Percentiles rank a stretch among this genome's conserved stretches.
Evolutionary conservation across 164 flowering plant species (phyloP).

Genomic region (Vitis rupestris): DNA sequence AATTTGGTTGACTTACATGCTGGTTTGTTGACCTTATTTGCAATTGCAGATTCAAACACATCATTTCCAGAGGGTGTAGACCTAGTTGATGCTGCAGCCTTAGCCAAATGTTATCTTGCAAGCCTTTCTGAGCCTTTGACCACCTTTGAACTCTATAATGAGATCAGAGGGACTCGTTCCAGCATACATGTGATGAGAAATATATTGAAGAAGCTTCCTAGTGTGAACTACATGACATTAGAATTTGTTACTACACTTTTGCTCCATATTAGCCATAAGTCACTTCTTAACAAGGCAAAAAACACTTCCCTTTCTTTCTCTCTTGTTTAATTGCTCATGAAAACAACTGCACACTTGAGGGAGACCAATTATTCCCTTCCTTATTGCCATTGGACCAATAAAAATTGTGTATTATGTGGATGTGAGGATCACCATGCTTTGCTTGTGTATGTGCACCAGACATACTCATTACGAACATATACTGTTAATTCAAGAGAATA

Average conservation of each 20-base stretch:
- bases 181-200: constrained; percentile 63
- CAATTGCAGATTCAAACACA: constrained; percentile 62
- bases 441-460: neutral
- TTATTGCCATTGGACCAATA: too few relatives aligned
- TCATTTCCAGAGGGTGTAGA: constrained; percentile 67
- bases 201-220: constrained; percentile 76
- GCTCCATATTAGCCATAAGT: constrained; percentile 82
- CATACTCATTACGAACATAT: too few relatives aligned
- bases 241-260: constrained; percentile 80
- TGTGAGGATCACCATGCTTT: neutral
- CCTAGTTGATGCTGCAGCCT: constrained; percentile 68
- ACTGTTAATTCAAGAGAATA: too few relatives aligned
- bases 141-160: constrained; percentile 72
- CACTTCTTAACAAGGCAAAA: constrained; percentile 79
- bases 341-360: neutral
- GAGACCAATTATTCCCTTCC: too few relatives aligned
- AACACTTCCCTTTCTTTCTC: neutral
- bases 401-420: too few relatives aligned
- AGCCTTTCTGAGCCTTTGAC: constrained; percentile 92
- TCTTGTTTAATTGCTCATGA: constrained; percentile 6
- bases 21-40: neutral
- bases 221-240: constrained; percentile 81
- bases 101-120: constrained; percentile 76
- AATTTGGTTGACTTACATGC: too few relatives aligned
- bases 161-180: constrained; percentile 73